phyloP scores from a whole-genome alignment of 1,139 yeast genomes.

The Taphrina flavorubra region DNA sequence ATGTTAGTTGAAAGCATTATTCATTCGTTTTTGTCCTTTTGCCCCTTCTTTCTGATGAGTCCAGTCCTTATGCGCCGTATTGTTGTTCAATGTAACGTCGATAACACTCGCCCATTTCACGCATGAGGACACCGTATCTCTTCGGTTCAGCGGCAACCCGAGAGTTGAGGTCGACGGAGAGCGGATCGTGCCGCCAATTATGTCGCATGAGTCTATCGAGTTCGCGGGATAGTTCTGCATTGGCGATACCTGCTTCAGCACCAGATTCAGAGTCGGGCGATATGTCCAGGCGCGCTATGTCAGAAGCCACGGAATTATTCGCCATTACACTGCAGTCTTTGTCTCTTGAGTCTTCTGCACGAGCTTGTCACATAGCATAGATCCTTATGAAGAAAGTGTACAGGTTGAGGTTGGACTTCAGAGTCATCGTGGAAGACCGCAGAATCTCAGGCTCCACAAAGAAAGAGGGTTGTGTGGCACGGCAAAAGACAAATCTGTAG shows the following conservation, averaged over 20 bases:
- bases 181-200: constrained; percentile 6
- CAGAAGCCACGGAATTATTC: too few species aligned
- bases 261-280: too few species aligned
- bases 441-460: too few species aligned
- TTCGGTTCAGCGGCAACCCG: not conserved
- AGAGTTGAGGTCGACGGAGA: not conserved
- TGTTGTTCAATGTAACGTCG: not conserved
- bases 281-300: too few species aligned
- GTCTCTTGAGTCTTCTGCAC: not conserved
- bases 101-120: not conserved
- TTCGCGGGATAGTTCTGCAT: not conserved
- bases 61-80: not conserved
- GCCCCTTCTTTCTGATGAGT: too few species aligned
- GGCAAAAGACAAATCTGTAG: too few species aligned
- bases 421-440: not conserved
- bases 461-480: too few species aligned
- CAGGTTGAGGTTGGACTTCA: not conserved
- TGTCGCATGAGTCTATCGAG: not conserved
- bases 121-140: not conserved
- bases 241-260: too few species aligned
- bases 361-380: not conserved
- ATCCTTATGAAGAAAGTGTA: not conserved
- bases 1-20: too few species aligned
- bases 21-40: too few species aligned
- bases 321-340: too few species aligned